Base-by-base conservation (phyloP, 768 basidiomycete species). In the Erythrobasidium yunnanense region DNA sequence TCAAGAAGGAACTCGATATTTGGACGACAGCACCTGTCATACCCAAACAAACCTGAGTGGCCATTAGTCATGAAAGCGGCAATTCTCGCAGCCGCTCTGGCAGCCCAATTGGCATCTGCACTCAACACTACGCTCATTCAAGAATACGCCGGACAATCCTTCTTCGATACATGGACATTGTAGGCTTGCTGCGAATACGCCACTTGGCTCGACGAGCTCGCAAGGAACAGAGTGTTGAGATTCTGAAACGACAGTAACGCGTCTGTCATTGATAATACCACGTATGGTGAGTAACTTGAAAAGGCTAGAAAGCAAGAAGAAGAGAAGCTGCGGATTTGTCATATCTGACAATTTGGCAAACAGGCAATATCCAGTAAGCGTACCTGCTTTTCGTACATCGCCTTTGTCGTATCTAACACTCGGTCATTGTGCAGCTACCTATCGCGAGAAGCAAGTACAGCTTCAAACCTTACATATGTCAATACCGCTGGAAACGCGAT, bases 391-490 rank as follows among this genome's bases (percentile, higher is more conserved):
- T n/a, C n/a, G n/a, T n/a, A n/a, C n/a, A n/a, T n/a, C n/a, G n/a
- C n/a, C n/a, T n/a, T n/a, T n/a, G n/a, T n/a, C n/a, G n/a, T 11
- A 42, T 15, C 47, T 30, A 25, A 32, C 33, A 29, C 33, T 51
- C 8, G 29, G 47, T 20, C 47, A 27, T 46, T 4, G 4, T 7
- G 8, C 60, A 63, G 60, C 46, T 63, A 63, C 47, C 60, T 63
- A 17, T 49, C 45, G 20, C 46, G 60, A 46, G 47, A 49, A 49
- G 60, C 63, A 2, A 20, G 51, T 47, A 35, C 25, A 23, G 49
- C 62, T 15, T 45, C 57, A 1, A 35, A 46, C 33, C 60, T 67
- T 8, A 67, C 66, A 27, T 67, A 60, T 34, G 29, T 67, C 57
- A 58, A 62, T 52, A 5, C 47, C n/a, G 66, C 66, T 38, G 52